Base-by-base conservation (phyloP, 148 eudicot genomes). In the Persicaria maculosa region DNA sequence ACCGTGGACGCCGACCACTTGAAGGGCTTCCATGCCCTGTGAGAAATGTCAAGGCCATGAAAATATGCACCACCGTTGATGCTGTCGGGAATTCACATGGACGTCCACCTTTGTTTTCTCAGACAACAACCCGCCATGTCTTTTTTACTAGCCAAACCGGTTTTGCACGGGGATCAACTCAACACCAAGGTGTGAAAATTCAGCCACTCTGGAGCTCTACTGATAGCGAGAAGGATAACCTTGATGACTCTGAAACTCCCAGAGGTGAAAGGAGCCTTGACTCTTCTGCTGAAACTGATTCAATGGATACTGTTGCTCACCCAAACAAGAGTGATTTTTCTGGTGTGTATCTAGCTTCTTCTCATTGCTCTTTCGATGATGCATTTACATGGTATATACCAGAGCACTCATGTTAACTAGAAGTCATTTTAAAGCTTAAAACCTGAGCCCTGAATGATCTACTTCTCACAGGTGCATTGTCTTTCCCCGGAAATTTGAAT, bases 221-320 rank as follows among this genome's bases (percentile, higher is more conserved):
- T 43, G 89, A 86, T 25, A 81, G 88, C 75, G 88, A 82, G 77
- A 81, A 80, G 72, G 78, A 81, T 72, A 79, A 77, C 71, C 45
- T 54, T 50, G 81, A 77, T 14, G 78, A 79, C 76, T 71, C 78
- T 17, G 65, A 71, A 52, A 68, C 82, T 71, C 74, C 75, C 61
- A 85, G 83, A 80, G 78, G 74, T 40, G 46, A 25, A 70, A 70
- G 79, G 74, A 85, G 79, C 82, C 83, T 84, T 78, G 96, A 94
- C 74, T 83, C 89, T 14, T 91, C 92, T 43, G 87, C 88, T 44
- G 96, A 91, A 55, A 85, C 93, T 62, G 87, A 87, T 64, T 79
- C 84, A 67, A 74, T 85, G 89, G 91, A 81, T 47, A 72, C 80
- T 76, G 86, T 78, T 61, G 76, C 74, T 71, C 78, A 78, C 47